phyloP scores from a whole-genome alignment of 306 rosid genomes.

The Begonia peltatifolia region DNA sequence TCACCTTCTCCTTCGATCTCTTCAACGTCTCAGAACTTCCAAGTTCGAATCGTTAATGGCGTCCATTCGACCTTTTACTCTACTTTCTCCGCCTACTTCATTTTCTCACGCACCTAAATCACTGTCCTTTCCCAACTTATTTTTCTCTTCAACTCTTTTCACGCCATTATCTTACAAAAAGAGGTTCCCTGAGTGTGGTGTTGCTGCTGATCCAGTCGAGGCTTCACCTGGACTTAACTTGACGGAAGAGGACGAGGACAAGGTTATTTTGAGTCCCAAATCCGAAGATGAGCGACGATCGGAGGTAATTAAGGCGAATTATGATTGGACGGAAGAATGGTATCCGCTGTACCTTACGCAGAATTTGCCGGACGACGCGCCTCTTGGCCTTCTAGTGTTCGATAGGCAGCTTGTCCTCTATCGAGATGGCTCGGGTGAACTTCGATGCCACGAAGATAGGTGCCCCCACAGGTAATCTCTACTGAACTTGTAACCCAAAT shows the following conservation, averaged over 20 bases:
- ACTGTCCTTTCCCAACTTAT: no score
- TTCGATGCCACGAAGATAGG: constrained; percentile 70
- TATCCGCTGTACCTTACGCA: constrained; percentile 70
- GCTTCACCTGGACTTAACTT: constrained; percentile 20
- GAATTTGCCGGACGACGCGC: constrained; percentile 74
- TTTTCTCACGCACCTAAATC: no score
- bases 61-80: no score
- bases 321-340: constrained; percentile 91
- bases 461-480: constrained; percentile 72
- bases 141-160: no score
- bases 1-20: no score
- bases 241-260: constrained; percentile 19
- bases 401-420: constrained; percentile 63
- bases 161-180: not conserved
- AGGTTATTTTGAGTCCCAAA: constrained; percentile 34
- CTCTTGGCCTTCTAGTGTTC: constrained; percentile 68
- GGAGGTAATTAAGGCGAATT: constrained; percentile 30
- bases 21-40: no score
- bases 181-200: constrained; percentile 15
- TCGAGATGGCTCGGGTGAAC: constrained; percentile 35
- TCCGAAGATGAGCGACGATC: constrained; percentile 33
- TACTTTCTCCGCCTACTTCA: no score
- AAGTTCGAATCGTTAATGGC: no score
- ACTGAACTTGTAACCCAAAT: no score
- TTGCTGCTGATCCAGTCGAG: constrained; percentile 29